Base-by-base conservation (phyloP, 305 asterid genomes). In the Withania somnifera region DNA sequence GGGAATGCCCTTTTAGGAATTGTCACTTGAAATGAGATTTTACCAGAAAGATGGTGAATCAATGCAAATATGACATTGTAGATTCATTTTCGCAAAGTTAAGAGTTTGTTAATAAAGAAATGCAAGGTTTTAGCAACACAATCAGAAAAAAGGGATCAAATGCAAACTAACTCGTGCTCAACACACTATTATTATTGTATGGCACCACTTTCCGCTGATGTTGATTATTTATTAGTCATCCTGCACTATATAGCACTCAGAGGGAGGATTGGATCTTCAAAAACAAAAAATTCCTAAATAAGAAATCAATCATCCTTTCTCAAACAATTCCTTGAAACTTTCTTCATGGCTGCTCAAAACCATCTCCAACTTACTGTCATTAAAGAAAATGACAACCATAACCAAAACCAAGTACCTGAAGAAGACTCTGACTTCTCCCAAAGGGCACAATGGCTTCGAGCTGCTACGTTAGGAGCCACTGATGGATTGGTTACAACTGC, bases 261-360 rank as follows among this genome's bases (percentile, higher is more conserved):
- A 75, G 11, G 63, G 63, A 50, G 40, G 3, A 10, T 51, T 75
- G 4, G 7, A 51, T 26, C 56, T 30, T 71, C 81, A 79, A 15
- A 79, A 26, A 5, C 82, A 79, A 78, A 1, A 22, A 79, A 11
- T 57, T 10, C 58, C 42, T 79, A 71, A 13, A 22, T 67, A 71
- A 73, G 26, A 47, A 47, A 28, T 71, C 40, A 47, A 28, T 71
- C 42, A 24, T 73, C 60, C 60, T 60, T 57, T 32, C 58, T 84
- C 15, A 54, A 63, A 79, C 13, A 75, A 56, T 76, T 84, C 81
- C 81, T 53, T 22, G 22, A 71, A 13, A 19, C 45, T 22, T 61
- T 50, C 66, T 54, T 42, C 83, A 89, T 89, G 89, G 89, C 88
- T 40, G 19, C 89, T 83, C 83, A 66, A 75, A 86, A 81, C 79